Evolutionary conservation across 768 basidiomycete species (phyloP).

Genomic region (Kwoniella sp.): DNA sequence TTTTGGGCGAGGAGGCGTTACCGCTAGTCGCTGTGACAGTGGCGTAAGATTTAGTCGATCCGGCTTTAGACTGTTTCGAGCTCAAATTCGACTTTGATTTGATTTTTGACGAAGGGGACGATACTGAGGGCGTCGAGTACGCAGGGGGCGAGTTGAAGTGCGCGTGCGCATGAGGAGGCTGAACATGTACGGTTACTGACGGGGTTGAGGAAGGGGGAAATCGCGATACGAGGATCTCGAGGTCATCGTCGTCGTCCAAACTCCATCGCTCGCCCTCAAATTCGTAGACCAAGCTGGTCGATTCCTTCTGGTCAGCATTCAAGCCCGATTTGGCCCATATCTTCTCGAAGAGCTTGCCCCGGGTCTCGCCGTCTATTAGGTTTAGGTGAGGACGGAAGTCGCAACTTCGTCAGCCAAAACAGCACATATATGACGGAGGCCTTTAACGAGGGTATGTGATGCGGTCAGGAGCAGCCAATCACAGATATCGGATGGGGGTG

Average conservation of each 20-base stretch:
- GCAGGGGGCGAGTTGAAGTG: constrained; percentile 61
- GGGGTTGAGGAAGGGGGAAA: constrained; percentile 55
- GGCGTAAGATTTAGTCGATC: constrained; percentile 6
- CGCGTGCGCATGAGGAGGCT: constrained; percentile 37
- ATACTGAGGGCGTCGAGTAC: constrained; percentile 56
- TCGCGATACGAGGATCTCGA: constrained; percentile 81
- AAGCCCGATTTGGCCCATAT: constrained; percentile 11
- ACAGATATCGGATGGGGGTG: not conserved
- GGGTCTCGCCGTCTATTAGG: constrained; percentile 8
- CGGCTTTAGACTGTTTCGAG: not conserved
- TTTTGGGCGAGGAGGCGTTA: not conserved
- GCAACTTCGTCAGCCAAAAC: not conserved
- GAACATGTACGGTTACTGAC: constrained; percentile 55
- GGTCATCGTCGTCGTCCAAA: constrained; percentile 88
- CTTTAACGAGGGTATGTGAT: not conserved
- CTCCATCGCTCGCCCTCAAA: constrained; percentile 79
- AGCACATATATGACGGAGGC: not conserved
- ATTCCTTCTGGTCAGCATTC: constrained; percentile 27
- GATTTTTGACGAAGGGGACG: constrained; percentile 61
- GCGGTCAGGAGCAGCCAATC: not conserved
- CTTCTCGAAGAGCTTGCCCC: constrained; percentile 10
- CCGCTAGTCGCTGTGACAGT: not conserved
- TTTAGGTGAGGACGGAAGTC: not conserved
- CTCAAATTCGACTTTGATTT: constrained; percentile 32
- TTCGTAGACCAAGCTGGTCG: constrained; percentile 76